phyloP scores from a whole-genome alignment of 192 early-diverging fungal species.

The Entomortierella beljakovae region DNA sequence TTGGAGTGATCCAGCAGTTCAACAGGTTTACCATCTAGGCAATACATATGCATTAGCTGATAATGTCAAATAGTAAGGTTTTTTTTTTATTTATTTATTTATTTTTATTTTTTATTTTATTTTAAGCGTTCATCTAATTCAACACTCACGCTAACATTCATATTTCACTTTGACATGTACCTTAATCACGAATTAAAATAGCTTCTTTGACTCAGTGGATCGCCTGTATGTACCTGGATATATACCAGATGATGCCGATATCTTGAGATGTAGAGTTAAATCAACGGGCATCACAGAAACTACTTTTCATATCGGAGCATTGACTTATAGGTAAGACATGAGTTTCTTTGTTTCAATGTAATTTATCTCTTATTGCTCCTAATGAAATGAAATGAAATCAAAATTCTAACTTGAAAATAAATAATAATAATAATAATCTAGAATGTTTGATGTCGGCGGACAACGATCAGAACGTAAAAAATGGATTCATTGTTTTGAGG shows the following conservation, averaged over 20 bases:
- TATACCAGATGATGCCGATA: conserved; percentile 69
- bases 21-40: conserved; percentile 50
- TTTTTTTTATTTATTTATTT: conserved; percentile 3
- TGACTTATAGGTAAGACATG: conserved; percentile 58
- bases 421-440: neutral
- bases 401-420: too few species aligned
- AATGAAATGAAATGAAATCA: neutral
- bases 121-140: too few species aligned
- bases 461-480: conserved; percentile 66
- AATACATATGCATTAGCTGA: conserved; percentile 64
- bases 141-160: too few species aligned
- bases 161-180: neutral
- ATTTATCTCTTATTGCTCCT: neutral
- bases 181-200: conserved; percentile 2
- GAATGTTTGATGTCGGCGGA: conserved; percentile 71
- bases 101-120: neutral
- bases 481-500: conserved; percentile 67
- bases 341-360: neutral
- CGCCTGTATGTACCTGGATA: conserved; percentile 57
- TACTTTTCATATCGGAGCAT: conserved; percentile 60
- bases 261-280: conserved; percentile 68
- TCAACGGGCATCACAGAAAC: conserved; percentile 76
- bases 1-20: conserved; percentile 61
- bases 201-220: conserved; percentile 67
- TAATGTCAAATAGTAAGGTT: conserved; percentile 63